Evolutionary conservation across 257 asterid genomes (phyloP), one percentile per base, ranked within the genome.

Genomic region (Solanum lycopersicoides): DNA sequence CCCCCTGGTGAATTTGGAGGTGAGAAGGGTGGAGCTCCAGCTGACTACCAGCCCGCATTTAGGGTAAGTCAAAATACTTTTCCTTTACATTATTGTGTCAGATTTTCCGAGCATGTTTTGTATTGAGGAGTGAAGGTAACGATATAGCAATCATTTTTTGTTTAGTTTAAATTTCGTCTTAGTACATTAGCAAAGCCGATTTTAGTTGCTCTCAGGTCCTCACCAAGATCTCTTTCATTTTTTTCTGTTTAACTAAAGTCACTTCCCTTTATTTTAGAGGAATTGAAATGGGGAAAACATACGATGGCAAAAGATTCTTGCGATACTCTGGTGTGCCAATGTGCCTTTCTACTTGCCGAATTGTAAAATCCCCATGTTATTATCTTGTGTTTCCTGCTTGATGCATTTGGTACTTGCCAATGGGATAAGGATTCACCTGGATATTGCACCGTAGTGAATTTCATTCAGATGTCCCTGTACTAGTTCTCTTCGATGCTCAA

Each of bases 11-110:
- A 96, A 50, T 93, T 92, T 83, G 98, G 95, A 11, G 96, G 94
- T 20, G 99, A 96, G 68, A 96, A 95, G 86, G 94, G 98, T 86
- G 99, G 98, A 86, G 99, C 99, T n/a, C 99, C 99, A 1, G 99
- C 99, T 83, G 98, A 96, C 86, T 96, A 89, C 92, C 98, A 96
- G 90, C 99, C 99, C 63, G 92, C 94, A 87, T 96, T 96, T 91
- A 93, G 98, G 99, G 99, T 96, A 91, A 20, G 82, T 74, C 18
- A 14, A 72, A 71, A 73, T 35, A 11, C 42, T 10, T 37, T 3
- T 74, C 50, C 82, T 21, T 37, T 74, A 37, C 9, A 66, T 74
- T 74, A 3, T 72, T 35, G 1, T 32, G 8, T 72, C 9, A 4
- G n/a, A 20, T 32, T 39, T 12, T 25, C 11, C 0, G 37, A 45